Percentiles rank a stretch among this genome's conserved stretches.
Evolutionary conservation across 2,329 filamentous ascomycete species (phyloP).

Genomic region (Cryoendolithus antarcticus): DNA sequence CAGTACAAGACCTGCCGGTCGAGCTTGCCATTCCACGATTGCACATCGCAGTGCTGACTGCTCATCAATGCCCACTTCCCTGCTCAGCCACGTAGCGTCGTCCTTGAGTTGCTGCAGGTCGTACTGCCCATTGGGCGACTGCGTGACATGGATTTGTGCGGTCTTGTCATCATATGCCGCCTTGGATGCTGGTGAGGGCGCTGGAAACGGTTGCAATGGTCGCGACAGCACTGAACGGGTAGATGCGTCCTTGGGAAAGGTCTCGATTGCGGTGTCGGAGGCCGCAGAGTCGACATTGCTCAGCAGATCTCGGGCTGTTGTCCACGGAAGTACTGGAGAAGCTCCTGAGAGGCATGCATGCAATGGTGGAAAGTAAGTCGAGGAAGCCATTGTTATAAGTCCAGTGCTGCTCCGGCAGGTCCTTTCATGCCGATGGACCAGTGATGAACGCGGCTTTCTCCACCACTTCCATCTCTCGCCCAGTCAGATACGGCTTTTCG

Average conservation of each 20-base stretch:
- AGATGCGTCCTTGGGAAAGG: constrained; percentile 60
- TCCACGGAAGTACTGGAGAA: constrained; percentile 61
- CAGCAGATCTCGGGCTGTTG: constrained; percentile 42
- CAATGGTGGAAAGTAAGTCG: constrained; percentile 68
- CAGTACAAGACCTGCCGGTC: constrained; percentile 59
- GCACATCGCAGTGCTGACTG: constrained; percentile 68
- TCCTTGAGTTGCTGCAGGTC: constrained; percentile 70
- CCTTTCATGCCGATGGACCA: too few species aligned
- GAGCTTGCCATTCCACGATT: constrained; percentile 71
- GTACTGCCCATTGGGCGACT: constrained; percentile 52
- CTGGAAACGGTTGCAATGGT: constrained; percentile 56
- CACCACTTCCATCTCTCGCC: too few species aligned
- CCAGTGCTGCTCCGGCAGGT: not conserved
- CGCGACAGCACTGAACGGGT: constrained; percentile 56
- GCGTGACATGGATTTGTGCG: constrained; percentile 71
- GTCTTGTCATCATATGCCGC: constrained; percentile 71
- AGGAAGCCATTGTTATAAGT: not conserved
- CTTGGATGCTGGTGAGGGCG: constrained; percentile 42
- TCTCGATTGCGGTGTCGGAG: constrained; percentile 40
- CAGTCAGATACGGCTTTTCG: too few species aligned
- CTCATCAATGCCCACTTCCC: constrained; percentile 65
- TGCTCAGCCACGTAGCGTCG: constrained; percentile 77
- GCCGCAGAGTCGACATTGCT: constrained; percentile 40
- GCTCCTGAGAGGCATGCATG: constrained; percentile 75
- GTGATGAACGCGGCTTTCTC: too few species aligned